Evolutionary conservation across 306 rosid genomes (phyloP).

Genomic region (Inga leiocalycina): DNA sequence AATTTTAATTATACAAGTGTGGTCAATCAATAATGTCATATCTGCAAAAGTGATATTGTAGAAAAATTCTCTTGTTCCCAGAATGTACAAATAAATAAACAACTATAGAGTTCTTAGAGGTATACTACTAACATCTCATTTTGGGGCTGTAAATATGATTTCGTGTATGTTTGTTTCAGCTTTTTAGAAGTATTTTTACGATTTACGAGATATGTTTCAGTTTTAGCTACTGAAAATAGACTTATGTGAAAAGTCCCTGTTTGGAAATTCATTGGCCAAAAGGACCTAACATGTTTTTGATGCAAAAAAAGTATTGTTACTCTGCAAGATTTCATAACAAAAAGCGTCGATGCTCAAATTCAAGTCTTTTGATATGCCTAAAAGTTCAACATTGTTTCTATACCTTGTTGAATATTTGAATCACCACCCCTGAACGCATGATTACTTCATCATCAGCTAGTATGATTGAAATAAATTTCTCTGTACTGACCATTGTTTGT

Average conservation of each 20-base stretch:
- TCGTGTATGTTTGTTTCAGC: too few relatives aligned
- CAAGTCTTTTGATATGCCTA: neutral
- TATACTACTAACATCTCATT: neutral
- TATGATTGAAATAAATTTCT: neutral
- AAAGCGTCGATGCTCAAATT: too few relatives aligned
- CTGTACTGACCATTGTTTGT: constrained; percentile 8
- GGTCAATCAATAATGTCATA: neutral
- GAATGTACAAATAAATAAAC: neutral
- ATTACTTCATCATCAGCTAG: neutral
- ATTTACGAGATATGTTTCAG: too few relatives aligned
- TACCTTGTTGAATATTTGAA: neutral
- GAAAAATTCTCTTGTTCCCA: neutral
- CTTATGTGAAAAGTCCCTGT: too few relatives aligned
- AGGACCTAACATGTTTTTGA: too few relatives aligned
- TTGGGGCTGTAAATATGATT: neutral
- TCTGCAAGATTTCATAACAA: too few relatives aligned
- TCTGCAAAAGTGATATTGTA: neutral
- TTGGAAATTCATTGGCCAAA: too few relatives aligned
- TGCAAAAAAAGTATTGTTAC: too few relatives aligned
- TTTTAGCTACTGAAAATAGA: too few relatives aligned
- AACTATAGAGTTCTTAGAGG: neutral
- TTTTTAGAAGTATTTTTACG: too few relatives aligned
- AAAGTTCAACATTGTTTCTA: neutral
- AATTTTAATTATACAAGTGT: neutral
- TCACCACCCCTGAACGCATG: neutral